Evolutionary conservation across 495 filamentous ascomycete species (phyloP).

Genomic region (Usnea hakonensis): DNA sequence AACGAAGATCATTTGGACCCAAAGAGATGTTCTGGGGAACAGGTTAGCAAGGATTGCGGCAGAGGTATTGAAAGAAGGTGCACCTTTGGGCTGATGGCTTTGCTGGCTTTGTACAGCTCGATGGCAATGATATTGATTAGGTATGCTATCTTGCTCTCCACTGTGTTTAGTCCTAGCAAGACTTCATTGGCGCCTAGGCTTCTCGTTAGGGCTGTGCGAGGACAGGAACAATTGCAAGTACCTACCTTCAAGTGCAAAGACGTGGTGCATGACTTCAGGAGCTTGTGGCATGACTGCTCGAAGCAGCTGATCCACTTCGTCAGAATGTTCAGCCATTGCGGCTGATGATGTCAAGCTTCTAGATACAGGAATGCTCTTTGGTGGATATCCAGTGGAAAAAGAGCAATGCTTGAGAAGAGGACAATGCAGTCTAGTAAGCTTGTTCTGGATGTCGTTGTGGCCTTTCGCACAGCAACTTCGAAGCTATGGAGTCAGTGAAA

Average conservation of each 20-base stretch:
- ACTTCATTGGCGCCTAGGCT: conserved; percentile 17
- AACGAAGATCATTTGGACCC: conserved; percentile 19
- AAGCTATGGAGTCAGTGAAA: neutral
- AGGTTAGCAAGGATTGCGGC: neutral
- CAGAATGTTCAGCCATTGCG: conserved; percentile 11
- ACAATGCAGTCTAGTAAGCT: neutral
- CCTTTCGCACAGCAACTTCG: neutral
- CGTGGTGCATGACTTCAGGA: conserved; percentile 15
- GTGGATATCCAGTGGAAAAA: neutral
- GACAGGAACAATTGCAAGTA: neutral
- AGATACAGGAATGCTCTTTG: neutral
- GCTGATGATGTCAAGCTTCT: neutral
- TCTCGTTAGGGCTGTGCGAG: conserved; percentile 1
- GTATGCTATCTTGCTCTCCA: conserved; percentile 20
- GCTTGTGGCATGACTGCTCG: conserved; percentile 3
- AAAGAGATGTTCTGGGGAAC: conserved; percentile 6
- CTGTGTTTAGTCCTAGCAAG: conserved; percentile 8
- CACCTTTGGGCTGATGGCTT: conserved; percentile 15
- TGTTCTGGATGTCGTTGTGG: neutral
- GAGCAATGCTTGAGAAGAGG: neutral
- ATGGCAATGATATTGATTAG: conserved; percentile 17
- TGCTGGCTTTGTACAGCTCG: conserved; percentile 16
- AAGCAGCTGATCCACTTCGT: conserved; percentile 12
- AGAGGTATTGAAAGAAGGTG: neutral
- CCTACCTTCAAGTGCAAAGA: conserved; percentile 24